Evolutionary conservation across 768 basidiomycete genomes (phyloP), one percentile per base, ranked within the genome.

Genomic region (Pholiota molesta): DNA sequence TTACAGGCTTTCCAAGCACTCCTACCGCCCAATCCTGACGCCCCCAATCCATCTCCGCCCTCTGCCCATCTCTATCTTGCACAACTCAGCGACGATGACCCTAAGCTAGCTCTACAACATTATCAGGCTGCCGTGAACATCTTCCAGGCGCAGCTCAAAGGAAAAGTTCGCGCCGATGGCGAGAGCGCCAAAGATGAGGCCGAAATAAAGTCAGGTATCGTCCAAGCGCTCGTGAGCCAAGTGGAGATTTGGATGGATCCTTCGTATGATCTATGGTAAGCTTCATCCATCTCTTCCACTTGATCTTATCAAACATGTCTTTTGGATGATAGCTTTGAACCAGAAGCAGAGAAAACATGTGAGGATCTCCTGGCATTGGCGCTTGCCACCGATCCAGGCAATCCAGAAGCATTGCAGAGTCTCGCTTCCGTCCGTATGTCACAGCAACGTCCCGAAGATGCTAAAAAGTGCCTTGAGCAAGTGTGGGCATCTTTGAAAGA

Each of bases 221-320:
- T 95, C 11, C 81, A 90, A 42, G 93, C 92, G 8, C 81, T 95
- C 21, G 82, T 95, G 31, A 91, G 90, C 8, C 95, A 95, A 83
- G 90, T 96, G 26, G 95, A 97, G 72, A 91, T 96, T 16, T 97
- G 95, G 95, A 97, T 97, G 94, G 92, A 95, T 68, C 91, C 91
- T 31, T 82, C 83, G 1, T 89, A 90, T 66, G 94, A 96, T 80
- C 79, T 97, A 54, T 96, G 95, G 95, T 90, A 68, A 55, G 86
- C 33, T 35, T 3, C 21, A 17, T 3, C 60, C 33, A 23, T 60
- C 31, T 40, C 8, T 21, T n/a, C 35, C 16, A 8, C 28, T 26
- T 19, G 0, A 45, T 23, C 16, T 33, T 28, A 11, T 33, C 14
- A 53, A 11, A 37, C 28, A 28, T 52, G 21, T 26, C 53, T 59